Base-by-base conservation (phyloP, 83 land plant species). In the Picea abies region DNA sequence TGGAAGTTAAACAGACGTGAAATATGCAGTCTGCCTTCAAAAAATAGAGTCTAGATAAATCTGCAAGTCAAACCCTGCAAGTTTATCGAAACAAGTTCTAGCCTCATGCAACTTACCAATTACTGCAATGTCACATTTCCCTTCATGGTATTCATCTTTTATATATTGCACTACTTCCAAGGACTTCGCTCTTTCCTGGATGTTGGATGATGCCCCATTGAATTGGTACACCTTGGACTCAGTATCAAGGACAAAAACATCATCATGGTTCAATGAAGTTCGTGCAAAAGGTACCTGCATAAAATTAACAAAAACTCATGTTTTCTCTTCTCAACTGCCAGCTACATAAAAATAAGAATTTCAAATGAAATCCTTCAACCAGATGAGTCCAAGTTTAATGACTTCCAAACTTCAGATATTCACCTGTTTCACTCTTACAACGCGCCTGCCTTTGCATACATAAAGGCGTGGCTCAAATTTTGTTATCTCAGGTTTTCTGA, bases 111-210 rank as follows among this genome's bases (percentile, higher is more conserved):
- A 22, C 94, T 82, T 77, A 97, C 99, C 99, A 82, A 97, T 87
- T 82, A 94, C 84, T 44, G 96, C 98, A 80, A 97, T 91, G 82
- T 94, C 97, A 84, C 99, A 97, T 35, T 69, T 96, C 26, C 99
- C 99, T 35, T 91, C 94, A 83, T 97, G 99, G 84, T 96, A 88
- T 80, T 86, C 90, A 29, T 97, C 99, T 86, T 97, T 96, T 26
- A 97, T 83, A 88, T 90, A 89, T 79, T 97, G 99, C 63, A 97
- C 91, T 61, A 92, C 99, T 85, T 97, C 99, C 87, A 97, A 83
- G 37, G 99, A 91, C 83, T 97, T 97, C 65, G 99, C 98, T 80
- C 97, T 89, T 84, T 97, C 99, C 82, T 97, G 99, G 83, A 97
- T 96, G 81, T 90, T 97, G 72, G 98, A 96, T 62, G 87, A 93